A percentile compares a stretch with the other conserved stretches of the same genome.
These are phyloP conservation scores for Phalaenopsis equestris DNA, from an alignment of 106 monocot genomes.

Conservation along the genomic window DNA sequence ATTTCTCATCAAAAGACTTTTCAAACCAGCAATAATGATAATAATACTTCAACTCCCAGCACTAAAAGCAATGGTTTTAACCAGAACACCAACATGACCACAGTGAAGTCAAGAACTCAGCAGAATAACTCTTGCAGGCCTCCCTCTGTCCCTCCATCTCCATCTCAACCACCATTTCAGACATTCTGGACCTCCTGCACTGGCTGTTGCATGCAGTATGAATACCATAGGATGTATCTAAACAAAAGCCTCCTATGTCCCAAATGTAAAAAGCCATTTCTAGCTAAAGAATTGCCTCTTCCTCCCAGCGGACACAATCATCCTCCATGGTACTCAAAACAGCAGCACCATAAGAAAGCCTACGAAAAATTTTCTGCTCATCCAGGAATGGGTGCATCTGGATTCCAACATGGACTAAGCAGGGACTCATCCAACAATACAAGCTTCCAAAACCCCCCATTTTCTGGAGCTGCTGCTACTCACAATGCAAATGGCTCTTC, in stretches of 20 bases:
- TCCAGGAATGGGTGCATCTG: conserved; percentile 2
- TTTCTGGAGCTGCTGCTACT: conserved; percentile 34
- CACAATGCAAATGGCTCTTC: conserved; percentile 25
- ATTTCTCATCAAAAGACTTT: conserved; percentile 12
- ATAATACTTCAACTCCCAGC: conserved; percentile 13
- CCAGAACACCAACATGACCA: conserved; percentile 10
- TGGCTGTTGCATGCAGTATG: conserved; percentile 71
- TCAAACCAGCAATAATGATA: background rate
- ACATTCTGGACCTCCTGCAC: conserved; percentile 86
- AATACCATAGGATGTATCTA: conserved; percentile 55
- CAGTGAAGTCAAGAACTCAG: conserved; percentile 16
- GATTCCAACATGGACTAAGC: conserved; percentile 7
- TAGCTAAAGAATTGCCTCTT: conserved; percentile 39
- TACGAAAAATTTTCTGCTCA: background rate
- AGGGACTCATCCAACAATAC: conserved; percentile 5
- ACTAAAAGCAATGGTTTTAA: conserved; percentile 30
- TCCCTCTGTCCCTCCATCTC: background rate
- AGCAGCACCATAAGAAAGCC: conserved; percentile 12
- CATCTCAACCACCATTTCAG: background rate
- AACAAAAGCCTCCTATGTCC: conserved; percentile 67
- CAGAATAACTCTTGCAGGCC: conserved; percentile 12
- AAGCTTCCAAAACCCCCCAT: conserved; percentile 48
- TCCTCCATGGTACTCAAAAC: conserved; percentile 15
- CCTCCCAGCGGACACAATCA: conserved; percentile 13
- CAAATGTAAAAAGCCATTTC: conserved; percentile 59